Percentiles rank a stretch among this genome's conserved stretches.
Conservation (phyloP, 2,329 filamentous ascomycete species). For the Diaporthe sp. region DNA sequence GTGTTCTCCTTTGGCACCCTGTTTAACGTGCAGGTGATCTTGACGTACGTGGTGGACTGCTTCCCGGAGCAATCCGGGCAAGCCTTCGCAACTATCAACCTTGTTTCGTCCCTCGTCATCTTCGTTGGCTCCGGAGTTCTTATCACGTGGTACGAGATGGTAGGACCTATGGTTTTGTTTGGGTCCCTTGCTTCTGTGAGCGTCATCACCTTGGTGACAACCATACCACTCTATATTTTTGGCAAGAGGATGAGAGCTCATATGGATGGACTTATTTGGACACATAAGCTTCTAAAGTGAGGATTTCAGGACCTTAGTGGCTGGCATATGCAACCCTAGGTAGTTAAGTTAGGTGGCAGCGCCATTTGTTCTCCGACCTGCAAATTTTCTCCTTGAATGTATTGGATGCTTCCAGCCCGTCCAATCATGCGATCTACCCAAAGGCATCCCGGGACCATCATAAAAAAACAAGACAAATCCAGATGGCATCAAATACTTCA, state of each 20-base stretch:
- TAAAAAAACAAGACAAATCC: too few species aligned
- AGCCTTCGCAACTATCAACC: constrained; percentile 19
- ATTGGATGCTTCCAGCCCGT: too few species aligned
- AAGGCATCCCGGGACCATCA: too few species aligned
- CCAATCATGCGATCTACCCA: too few species aligned
- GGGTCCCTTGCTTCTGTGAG: background rate
- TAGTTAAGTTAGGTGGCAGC: too few species aligned
- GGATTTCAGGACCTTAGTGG: background rate
- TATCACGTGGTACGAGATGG: background rate
- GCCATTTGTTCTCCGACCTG: too few species aligned
- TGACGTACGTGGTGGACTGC: constrained; percentile 30
- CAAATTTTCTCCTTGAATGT: too few species aligned
- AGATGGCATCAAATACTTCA: too few species aligned
- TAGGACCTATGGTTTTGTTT: background rate
- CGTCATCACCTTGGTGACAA: background rate
- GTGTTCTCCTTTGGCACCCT: constrained; percentile 14
- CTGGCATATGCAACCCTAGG: background rate
- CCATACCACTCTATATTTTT: background rate
- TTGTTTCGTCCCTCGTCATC: background rate
- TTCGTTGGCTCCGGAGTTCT: background rate
- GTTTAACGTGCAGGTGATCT: background rate
- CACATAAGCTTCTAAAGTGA: background rate
- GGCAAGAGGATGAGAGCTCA: constrained; percentile 2
- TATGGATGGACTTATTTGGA: background rate
- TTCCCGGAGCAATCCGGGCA: constrained; percentile 23